phyloP scores from a whole-genome alignment of 2,329 filamentous ascomycete species.

The Ascochyta clinopodiicola region DNA sequence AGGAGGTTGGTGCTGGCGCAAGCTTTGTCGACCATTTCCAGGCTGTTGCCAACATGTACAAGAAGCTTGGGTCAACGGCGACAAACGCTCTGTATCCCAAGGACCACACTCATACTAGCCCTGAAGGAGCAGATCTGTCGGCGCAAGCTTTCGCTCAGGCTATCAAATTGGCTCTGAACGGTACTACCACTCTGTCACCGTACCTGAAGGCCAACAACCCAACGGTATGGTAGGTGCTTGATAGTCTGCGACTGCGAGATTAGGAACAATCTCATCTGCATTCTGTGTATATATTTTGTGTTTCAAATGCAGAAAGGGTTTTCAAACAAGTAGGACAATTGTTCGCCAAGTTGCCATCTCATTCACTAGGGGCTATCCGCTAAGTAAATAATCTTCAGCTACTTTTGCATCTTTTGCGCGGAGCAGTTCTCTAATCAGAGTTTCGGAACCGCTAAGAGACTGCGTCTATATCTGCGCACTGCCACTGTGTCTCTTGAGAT shows the following conservation, averaged over 20 bases:
- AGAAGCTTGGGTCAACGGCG: not conserved
- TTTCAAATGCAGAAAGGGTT: too few relatives aligned
- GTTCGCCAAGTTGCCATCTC: too few relatives aligned
- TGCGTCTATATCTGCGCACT: too few relatives aligned
- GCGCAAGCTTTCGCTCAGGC: slow-evolving; percentile 4
- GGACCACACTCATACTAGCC: slow-evolving; percentile 2
- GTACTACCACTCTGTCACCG: not conserved
- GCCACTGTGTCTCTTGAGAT: too few relatives aligned
- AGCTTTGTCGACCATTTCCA: slow-evolving; percentile 6
- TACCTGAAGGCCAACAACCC: not conserved
- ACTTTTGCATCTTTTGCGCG: too few relatives aligned
- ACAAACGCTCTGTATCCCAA: slow-evolving; percentile 1
- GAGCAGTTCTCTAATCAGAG: too few relatives aligned
- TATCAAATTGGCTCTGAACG: slow-evolving; percentile 1
- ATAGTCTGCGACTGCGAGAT: not conserved
- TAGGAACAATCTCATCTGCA: not conserved
- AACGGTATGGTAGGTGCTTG: not conserved
- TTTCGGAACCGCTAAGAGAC: too few relatives aligned
- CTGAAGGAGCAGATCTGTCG: not conserved
- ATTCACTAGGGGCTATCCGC: too few relatives aligned
- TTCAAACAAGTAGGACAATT: too few relatives aligned
- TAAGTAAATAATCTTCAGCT: too few relatives aligned
- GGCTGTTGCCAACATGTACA: slow-evolving; percentile 4
- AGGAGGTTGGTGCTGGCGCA: not conserved
- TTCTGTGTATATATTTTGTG: too few relatives aligned